Conservation (phyloP, 83 land plant species). For the Picea abies region DNA sequence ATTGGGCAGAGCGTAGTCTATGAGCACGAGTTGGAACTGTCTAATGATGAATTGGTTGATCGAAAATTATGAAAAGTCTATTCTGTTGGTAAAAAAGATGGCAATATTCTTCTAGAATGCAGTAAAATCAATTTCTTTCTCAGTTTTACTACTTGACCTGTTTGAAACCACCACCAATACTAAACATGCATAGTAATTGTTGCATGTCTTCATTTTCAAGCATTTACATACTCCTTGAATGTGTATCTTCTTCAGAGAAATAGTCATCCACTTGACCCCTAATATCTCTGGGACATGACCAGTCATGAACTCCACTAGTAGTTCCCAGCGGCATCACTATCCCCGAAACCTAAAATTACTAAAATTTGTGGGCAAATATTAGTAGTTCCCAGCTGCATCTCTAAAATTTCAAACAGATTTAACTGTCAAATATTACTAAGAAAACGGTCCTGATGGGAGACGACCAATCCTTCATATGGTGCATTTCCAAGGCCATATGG, state of each 20-base stretch:
- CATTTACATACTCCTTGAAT: slow-evolving; percentile 72
- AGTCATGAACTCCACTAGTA: slow-evolving; percentile 45
- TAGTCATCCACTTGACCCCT: slow-evolving; percentile 56
- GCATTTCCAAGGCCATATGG: neutral
- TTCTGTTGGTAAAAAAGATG: slow-evolving; percentile 18
- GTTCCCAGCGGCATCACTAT: slow-evolving; percentile 25
- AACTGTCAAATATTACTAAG: slow-evolving; percentile 50
- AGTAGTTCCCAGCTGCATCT: slow-evolving; percentile 60
- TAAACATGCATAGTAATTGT: slow-evolving; percentile 73
- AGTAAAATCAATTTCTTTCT: slow-evolving; percentile 34
- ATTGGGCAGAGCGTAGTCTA: too few relatives aligned
- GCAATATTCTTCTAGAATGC: slow-evolving; percentile 27
- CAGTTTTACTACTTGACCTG: slow-evolving; percentile 56
- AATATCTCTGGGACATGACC: slow-evolving; percentile 43
- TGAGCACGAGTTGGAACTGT: neutral
- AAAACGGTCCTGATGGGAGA: slow-evolving; percentile 70
- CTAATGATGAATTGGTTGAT: neutral
- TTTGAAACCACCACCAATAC: slow-evolving; percentile 58
- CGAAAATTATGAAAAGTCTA: slow-evolving; percentile 42
- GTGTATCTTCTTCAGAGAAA: slow-evolving; percentile 81
- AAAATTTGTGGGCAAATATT: too few relatives aligned
- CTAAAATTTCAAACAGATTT: slow-evolving; percentile 41
- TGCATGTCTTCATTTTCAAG: slow-evolving; percentile 96
- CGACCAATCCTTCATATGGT: slow-evolving; percentile 69
- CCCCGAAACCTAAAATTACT: slow-evolving; percentile 8